A percentile compares a stretch with the other conserved stretches of the same genome.
phyloP scores from a whole-genome alignment of 2,329 filamentous ascomycete genomes.

The Colletotrichum liriopes region DNA sequence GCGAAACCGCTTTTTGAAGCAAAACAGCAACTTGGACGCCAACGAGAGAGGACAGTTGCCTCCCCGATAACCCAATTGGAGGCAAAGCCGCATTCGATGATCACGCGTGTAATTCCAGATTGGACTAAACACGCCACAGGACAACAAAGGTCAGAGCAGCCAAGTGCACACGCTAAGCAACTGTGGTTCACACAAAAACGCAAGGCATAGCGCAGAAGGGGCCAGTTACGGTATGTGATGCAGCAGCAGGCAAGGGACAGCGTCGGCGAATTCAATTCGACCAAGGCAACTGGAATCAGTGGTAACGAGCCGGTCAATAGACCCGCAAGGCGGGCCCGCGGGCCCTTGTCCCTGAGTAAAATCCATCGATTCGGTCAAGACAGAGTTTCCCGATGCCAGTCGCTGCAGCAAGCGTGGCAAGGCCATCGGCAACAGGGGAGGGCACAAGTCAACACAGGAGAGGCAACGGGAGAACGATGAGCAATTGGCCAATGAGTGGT shows the following conservation, averaged over 20 bases:
- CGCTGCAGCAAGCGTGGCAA: conserved; percentile 16
- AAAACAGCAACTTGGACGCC: conserved; percentile 10
- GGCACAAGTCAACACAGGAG: conserved; percentile 2
- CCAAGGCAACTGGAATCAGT: not conserved
- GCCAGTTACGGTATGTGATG: conserved; percentile 2
- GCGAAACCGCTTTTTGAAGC: conserved; percentile 2
- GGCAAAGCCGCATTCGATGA: not conserved
- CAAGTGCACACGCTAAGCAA: not conserved
- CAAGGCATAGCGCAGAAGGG: not conserved
- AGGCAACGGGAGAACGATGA: not conserved
- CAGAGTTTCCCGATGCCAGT: conserved; percentile 10
- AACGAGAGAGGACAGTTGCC: not conserved
- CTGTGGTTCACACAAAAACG: not conserved
- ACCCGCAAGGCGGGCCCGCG: conserved; percentile 9
- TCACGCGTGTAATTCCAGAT: conserved; percentile 15
- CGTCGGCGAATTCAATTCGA: conserved; percentile 8
- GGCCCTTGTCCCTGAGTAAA: not conserved
- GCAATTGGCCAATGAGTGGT: conserved; percentile 39
- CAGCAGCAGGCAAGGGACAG: conserved; percentile 4
- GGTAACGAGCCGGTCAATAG: conserved; percentile 1
- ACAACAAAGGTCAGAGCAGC: not conserved
- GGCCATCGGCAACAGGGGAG: conserved; percentile 24
- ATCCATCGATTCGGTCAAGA: conserved; percentile 9
- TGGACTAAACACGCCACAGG: not conserved
- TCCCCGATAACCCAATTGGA: conserved; percentile 6